Evolutionary conservation across 2,329 filamentous ascomycete species (phyloP), one percentile per base, ranked within the genome.

Genomic region (Aspergillus intermedius): DNA sequence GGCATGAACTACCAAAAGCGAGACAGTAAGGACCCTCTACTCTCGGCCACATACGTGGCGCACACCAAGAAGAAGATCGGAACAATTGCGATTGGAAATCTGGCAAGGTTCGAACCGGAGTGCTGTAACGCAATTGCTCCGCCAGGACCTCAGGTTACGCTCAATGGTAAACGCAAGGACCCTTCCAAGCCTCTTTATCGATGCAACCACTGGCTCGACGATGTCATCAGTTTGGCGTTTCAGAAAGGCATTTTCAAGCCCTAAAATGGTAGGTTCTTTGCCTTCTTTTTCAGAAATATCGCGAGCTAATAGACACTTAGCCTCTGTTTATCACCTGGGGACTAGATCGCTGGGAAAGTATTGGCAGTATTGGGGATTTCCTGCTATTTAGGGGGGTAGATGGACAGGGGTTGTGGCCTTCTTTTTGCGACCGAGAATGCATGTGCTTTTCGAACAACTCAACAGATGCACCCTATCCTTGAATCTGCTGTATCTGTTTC

Each of bases 201-300:
- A 3, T 55, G 55, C 41, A 41, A 37, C 3, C 42, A 55, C 19
- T 55, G 51, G 55, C 12, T 58, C 22, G 49, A 51, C 13, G 57
- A 55, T 48, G 50, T 55, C 25, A 47, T 49, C 23, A 51, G 47
- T 23, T 22, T 51, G 51, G 55, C 54, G 22, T 30, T 57, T 39
- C 34, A 49, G 32, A 53, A 49, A 42, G 52, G 52, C 19, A 55
- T 57, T 9, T 50, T 59, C 19, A 47, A 50, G 42, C 46, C 3
- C 30, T 32, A 32, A n/a, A 32, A 6, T 32, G 8, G 30, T 32
- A n/a, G 13, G 30, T 32, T 10, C 30, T 32, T n/a, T 32, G 30
- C 8, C 30, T 10, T 32, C 28, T 32, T 13, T 32, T 32, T 21
- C 21, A 32, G 28, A 8, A 32, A 32, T 32, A 13, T 32, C 28